Conservation (phyloP, 2,329 filamentous ascomycete genomes). For the Arachnomyces sp. region DNA sequence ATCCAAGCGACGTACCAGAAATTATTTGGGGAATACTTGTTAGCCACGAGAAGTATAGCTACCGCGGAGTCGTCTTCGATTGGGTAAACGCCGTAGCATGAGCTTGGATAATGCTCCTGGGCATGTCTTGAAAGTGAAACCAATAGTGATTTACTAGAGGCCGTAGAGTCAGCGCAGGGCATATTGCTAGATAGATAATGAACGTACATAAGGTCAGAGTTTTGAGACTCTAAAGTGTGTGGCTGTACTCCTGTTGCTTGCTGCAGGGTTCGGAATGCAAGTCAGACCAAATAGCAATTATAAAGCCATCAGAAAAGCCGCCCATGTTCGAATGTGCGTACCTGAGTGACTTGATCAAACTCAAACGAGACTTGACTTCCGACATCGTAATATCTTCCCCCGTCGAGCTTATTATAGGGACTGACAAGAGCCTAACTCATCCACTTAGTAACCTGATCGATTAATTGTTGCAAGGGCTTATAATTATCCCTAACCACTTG, state of each 20-base stretch:
- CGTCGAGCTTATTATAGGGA: constrained; percentile 72
- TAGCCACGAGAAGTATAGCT: constrained; percentile 78
- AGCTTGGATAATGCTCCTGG: constrained; percentile 79
- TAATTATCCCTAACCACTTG: constrained; percentile 53
- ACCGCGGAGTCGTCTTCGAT: constrained; percentile 67
- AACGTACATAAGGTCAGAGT: constrained; percentile 71
- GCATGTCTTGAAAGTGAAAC: constrained; percentile 71
- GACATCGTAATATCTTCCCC: constrained; percentile 80
- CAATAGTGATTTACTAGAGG: constrained; percentile 66
- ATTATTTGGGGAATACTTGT: constrained; percentile 97
- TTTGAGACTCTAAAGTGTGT: constrained; percentile 65
- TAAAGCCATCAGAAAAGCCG: too few relatives aligned
- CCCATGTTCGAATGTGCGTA: constrained; percentile 24
- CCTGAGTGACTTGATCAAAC: constrained; percentile 78
- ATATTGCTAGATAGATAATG: not conserved
- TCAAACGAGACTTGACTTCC: constrained; percentile 81
- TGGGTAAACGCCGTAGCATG: constrained; percentile 75
- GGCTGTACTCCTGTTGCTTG: constrained; percentile 79
- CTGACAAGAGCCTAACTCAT: constrained; percentile 63
- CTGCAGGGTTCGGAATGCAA: constrained; percentile 31
- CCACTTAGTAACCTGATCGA: constrained; percentile 10
- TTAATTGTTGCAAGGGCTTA: not conserved
- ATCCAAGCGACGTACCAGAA: constrained; percentile 61
- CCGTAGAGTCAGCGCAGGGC: not conserved
- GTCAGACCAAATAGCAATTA: not conserved